Evolutionary conservation across 306 rosid genomes (phyloP).

Genomic region (Biancaea sappan): DNA sequence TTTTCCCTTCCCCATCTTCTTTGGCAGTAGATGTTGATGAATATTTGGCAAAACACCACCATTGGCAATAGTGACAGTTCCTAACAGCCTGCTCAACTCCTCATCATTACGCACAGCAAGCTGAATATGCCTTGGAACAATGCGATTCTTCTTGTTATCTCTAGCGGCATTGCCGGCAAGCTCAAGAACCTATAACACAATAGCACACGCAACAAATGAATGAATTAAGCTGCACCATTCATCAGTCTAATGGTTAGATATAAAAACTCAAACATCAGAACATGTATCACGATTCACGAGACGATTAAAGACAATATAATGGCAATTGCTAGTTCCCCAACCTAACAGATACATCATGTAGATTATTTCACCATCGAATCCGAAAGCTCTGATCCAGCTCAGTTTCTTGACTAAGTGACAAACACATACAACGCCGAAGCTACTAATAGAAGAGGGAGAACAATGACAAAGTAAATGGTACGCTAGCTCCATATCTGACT

Average conservation of each 20-base stretch:
- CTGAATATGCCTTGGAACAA: constrained; percentile 40
- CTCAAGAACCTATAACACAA: constrained; percentile 31
- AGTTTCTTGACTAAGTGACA: background rate
- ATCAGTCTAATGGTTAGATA: background rate
- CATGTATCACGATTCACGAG: background rate
- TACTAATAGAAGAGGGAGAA: background rate
- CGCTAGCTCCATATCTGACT: background rate
- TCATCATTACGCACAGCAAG: constrained; percentile 42
- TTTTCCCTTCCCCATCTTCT: constrained; percentile 34
- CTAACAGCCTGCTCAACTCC: constrained; percentile 40
- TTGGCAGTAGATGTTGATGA: constrained; percentile 37
- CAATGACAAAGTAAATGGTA: background rate
- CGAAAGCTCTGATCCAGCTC: background rate
- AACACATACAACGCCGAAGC: background rate
- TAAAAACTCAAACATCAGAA: no score
- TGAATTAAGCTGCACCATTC: background rate
- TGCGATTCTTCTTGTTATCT: constrained; percentile 37
- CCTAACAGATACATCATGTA: background rate
- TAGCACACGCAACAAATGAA: background rate
- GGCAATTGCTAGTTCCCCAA: background rate
- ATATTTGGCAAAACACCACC: constrained; percentile 45
- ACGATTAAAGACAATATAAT: background rate
- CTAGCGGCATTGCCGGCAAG: constrained; percentile 43
- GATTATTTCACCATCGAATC: background rate
- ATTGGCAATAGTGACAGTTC: constrained; percentile 39